These are phyloP conservation scores for Aechmea fasciata DNA, from an alignment of 176 grass and related monocot genomes.

Conservation along the genomic window DNA sequence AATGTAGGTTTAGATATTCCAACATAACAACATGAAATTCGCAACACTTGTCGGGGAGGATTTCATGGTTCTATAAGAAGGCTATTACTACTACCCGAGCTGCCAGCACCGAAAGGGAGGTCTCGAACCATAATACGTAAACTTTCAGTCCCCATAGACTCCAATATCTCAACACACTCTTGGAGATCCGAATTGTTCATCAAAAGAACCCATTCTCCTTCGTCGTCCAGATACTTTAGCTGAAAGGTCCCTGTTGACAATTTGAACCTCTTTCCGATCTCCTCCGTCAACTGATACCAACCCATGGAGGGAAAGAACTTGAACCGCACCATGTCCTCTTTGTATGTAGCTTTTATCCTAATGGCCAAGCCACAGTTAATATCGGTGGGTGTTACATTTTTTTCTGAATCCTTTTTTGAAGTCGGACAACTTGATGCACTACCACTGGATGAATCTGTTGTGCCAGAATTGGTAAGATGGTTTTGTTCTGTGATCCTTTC, in stretches of 20 bases:
- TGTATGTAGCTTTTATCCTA: slow-evolving; percentile 46
- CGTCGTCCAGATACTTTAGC: slow-evolving; percentile 55
- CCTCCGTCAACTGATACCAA: slow-evolving; percentile 24
- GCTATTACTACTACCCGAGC: neutral
- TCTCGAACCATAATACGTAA: slow-evolving; percentile 40
- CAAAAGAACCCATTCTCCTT: slow-evolving; percentile 49
- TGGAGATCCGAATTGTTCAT: slow-evolving; percentile 35
- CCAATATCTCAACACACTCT: slow-evolving; percentile 41
- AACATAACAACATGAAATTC: too few species aligned
- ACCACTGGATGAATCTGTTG: slow-evolving; percentile 32
- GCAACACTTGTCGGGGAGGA: too few species aligned
- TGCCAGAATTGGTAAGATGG: slow-evolving; percentile 29
- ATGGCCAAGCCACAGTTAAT: slow-evolving; percentile 4
- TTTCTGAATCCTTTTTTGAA: slow-evolving; percentile 15
- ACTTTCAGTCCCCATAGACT: slow-evolving; percentile 3
- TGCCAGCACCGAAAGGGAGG: slow-evolving; percentile 1
- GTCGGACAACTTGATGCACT: slow-evolving; percentile 27
- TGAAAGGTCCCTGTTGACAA: slow-evolving; percentile 28
- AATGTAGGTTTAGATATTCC: too few species aligned
- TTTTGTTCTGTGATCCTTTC: neutral
- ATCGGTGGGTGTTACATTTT: neutral
- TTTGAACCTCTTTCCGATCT: slow-evolving; percentile 44
- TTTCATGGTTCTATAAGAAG: neutral
- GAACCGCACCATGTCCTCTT: slow-evolving; percentile 34
- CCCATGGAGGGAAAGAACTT: slow-evolving; percentile 32